These are phyloP conservation scores for Backusella parvicylindrica DNA, from an alignment of 192 early-diverging fungal species.

Conservation along the genomic window DNA sequence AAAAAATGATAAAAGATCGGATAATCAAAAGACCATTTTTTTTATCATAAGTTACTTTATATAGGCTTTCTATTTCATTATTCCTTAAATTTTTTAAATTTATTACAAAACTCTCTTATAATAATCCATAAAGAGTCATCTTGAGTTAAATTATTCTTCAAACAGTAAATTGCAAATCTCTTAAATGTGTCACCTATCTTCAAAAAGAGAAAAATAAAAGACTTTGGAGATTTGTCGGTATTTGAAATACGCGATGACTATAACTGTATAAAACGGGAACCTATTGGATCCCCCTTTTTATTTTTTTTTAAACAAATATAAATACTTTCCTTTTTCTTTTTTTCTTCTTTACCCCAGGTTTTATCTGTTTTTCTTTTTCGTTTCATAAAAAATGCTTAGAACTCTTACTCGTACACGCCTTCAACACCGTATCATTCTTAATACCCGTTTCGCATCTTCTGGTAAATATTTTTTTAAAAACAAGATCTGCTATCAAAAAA, in stretches of 20 bases:
- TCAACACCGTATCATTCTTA: not conserved
- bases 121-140: not conserved
- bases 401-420: not conserved
- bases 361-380: not conserved
- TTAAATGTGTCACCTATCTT: not conserved
- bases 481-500: not conserved
- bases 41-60: not conserved
- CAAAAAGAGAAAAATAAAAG: slow-evolving; percentile 4
- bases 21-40: not conserved
- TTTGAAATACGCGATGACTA: not conserved
- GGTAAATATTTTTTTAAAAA: not conserved
- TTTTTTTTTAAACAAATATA: not conserved
- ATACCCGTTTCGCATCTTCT: not conserved
- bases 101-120: not conserved
- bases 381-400: not conserved
- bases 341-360: not conserved
- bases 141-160: not conserved
- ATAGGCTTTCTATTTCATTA: not conserved
- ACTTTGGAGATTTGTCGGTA: not conserved
- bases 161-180: not conserved
- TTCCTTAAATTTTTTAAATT: not conserved
- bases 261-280: not conserved
- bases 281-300: not conserved
- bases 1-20: not conserved
- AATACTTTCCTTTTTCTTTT: not conserved